Base-by-base conservation (phyloP, 2,329 filamentous ascomycete genomes). In the Cladobotryum mycophilum region DNA sequence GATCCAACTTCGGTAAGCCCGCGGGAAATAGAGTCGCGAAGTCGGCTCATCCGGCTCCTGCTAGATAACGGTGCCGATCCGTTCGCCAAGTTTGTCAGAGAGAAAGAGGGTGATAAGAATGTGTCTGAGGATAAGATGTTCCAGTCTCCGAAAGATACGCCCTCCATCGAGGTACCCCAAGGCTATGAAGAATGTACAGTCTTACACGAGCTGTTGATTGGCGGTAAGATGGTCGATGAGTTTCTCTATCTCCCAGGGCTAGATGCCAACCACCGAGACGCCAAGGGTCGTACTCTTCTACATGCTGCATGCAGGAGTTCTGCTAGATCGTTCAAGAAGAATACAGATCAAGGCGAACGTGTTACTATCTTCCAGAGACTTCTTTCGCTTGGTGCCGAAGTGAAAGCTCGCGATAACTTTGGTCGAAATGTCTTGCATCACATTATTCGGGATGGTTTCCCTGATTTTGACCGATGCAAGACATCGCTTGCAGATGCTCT, bases 1-100 rank as follows among this genome's bases (percentile, higher is more conserved):
- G 14, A 7, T 22, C 1, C 3, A 11, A 22, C 15, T 5, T 2
- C 18, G 6, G 2, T 25, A 20, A 4, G 12, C 13, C 4, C 4
- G 17, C 12, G 17, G 4, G 4, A n/a, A 40, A 6, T 40, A 8
- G 25, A 30, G 2, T 30, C 6, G 6, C 25, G 25, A 11, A 30
- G 6, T 40, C 35, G 46, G 22, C 30, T 60, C 12, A 40, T 61
- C 15, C 41, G 52, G 3, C 6, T 57, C 1, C 43, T 64, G 3
- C 47, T 66, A 13, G 48, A 56, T 1, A 55, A 62, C 33, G 63
- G 63, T 2, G 62, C 60, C 1, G 51, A 64, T 45, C 64, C 61
- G 1, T 60, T 60, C 20, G 56, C 53, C 8, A 55, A 47, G 6
- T 57, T 58, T 15, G 13, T 43, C 22, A 33, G 4, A 11, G 8